These are phyloP conservation scores for Hyphopichia buzzinii DNA, from an alignment of 1,139 yeast species.

Conservation along the genomic window DNA sequence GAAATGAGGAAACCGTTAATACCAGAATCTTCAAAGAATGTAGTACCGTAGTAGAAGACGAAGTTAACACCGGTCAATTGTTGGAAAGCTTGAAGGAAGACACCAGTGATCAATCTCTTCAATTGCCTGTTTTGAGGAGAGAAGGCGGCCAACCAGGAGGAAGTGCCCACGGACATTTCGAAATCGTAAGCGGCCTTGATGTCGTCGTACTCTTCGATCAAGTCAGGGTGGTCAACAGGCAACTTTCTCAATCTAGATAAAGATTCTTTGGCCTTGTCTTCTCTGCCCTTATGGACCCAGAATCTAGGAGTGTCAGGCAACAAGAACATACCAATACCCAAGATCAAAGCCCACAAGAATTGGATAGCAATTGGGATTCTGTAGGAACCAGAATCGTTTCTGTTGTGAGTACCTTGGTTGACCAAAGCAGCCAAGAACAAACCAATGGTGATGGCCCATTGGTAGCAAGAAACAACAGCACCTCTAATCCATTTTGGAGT, in stretches of 20 bases:
- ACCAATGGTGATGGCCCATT: conserved; percentile 62
- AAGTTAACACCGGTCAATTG: conserved; percentile 77
- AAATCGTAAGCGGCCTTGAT: conserved; percentile 38
- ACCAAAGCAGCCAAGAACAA: conserved; percentile 65
- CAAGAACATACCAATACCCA: conserved; percentile 53
- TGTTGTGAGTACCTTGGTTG: conserved; percentile 55
- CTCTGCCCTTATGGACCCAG: conserved; percentile 50
- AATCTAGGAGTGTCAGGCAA: conserved; percentile 84
- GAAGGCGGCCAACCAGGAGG: conserved; percentile 36
- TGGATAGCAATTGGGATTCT: conserved; percentile 63
- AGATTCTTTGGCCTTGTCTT: conserved; percentile 54
- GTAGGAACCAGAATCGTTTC: conserved; percentile 56
- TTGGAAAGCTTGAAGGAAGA: conserved; percentile 48
- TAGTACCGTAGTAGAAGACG: conserved; percentile 67
- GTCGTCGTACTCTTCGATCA: conserved; percentile 37
- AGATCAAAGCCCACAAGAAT: conserved; percentile 39
- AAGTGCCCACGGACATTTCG: conserved; percentile 28
- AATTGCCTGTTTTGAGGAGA: conserved; percentile 32
- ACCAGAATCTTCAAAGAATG: conserved; percentile 58
- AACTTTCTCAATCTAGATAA: conserved; percentile 33
- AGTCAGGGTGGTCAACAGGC: conserved; percentile 40
- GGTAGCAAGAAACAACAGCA: conserved; percentile 62
- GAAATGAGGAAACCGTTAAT: conserved; percentile 35
- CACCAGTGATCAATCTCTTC: conserved; percentile 37
- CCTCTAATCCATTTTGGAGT: conserved; percentile 72